Base-by-base conservation (phyloP, 2,329 filamentous ascomycete genomes). In the Pseudogymnoascus sp. region DNA sequence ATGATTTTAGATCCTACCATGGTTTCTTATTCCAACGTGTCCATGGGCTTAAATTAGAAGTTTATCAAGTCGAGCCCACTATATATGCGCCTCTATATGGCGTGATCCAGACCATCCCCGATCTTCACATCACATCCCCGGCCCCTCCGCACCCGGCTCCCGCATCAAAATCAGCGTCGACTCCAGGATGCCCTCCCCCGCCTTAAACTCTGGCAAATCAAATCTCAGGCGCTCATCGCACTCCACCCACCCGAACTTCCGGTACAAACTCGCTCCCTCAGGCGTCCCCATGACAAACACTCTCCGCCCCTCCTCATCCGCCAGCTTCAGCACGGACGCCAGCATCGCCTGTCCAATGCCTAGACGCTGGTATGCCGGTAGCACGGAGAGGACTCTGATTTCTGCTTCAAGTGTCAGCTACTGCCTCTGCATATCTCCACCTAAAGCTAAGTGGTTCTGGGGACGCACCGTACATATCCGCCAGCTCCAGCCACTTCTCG, bases 251-350 rank as follows among this genome's bases (percentile, higher is more conserved):
- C 76, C 75, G 4, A 75, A 61, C 64, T 73, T 74, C 63, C 70
- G 66, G 63, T 78, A 78, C 12, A 78, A 23, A 5, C 70, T 70
- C 59, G 69, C 69, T 2, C 75, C 76, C 0, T 65, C 66, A 1
- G 67, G 63, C 6, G 76, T 76, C n/a, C 74, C 74, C 65, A 77
- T 76, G 26, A 78, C 68, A 62, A 75, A 77, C 1, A 67, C 66
- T 59, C 66, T 70, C 52, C 72, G 67, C 2, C 70, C 71, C 29
- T 71, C 69, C 3, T 62, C 59, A 62, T 77, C 75, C 2, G 75
- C 75, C 10, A 74, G 65, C 7, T 68, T 70, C n/a, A 77, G 67
- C 60, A 73, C 72, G 29, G 74, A 70, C 12, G 64, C 63, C 31
- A 78, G 63, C 26, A 78, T 63, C 31, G 71, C 71, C 41, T 64